phyloP scores from a whole-genome alignment of 148 eudicot species.

The Silene conica region DNA sequence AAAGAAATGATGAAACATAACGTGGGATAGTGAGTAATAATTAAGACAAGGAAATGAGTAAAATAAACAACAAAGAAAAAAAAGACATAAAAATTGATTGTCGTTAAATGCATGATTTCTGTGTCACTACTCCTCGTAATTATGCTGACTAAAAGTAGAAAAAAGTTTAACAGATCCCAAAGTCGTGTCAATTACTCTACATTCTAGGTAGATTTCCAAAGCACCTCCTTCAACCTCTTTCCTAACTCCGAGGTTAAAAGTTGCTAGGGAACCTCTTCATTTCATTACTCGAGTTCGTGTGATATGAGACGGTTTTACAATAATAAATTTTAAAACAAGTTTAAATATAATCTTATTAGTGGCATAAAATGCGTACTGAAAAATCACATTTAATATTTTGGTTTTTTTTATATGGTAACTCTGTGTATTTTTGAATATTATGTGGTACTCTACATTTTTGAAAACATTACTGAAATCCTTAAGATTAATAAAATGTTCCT shows the following conservation, averaged over 20 bases:
- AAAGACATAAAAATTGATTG: background rate
- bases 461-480: no score
- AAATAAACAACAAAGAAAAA: background rate
- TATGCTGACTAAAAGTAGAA: background rate
- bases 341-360: no score
- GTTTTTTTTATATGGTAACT: no score
- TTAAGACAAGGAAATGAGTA: background rate
- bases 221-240: constrained; percentile 2
- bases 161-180: constrained; percentile 32
- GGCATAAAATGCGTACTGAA: no score
- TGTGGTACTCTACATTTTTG: no score
- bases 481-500: no score
- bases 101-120: constrained; percentile 1
- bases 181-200: constrained; percentile 36
- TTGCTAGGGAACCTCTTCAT: background rate
- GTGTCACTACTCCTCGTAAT: background rate
- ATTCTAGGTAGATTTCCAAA: constrained; percentile 16
- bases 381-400: no score
- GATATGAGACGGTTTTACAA: no score
- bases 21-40: constrained; percentile 1
- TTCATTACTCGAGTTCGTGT: no score
- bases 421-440: no score
- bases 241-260: constrained; percentile 31
- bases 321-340: no score
- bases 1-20: background rate